phyloP scores from a whole-genome alignment of 768 basidiomycete genomes.

The Cystofilobasidium ferigula region DNA sequence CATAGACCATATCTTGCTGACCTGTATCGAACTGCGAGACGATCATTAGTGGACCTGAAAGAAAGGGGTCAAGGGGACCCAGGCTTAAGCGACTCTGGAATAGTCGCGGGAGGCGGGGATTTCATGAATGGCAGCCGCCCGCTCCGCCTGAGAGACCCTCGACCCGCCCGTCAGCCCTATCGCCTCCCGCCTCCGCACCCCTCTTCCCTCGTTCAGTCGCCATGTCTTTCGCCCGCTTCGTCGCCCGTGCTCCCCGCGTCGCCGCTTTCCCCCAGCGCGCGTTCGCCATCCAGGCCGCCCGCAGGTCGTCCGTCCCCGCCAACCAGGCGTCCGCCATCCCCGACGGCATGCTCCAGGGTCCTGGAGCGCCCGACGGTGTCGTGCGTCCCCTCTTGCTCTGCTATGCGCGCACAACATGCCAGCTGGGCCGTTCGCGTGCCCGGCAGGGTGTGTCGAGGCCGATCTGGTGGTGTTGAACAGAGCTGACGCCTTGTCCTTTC shows the following conservation, averaged over 20 bases:
- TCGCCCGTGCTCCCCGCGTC: background rate
- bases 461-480: background rate
- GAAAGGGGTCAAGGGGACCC: too few relatives aligned
- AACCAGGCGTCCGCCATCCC: background rate
- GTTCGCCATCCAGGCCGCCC: constrained; percentile 1
- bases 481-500: background rate
- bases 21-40: too few relatives aligned
- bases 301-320: background rate
- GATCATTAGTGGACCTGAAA: too few relatives aligned
- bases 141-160: background rate
- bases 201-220: background rate
- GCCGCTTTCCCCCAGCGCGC: background rate
- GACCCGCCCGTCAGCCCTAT: background rate
- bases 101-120: too few relatives aligned
- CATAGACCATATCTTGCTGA: too few relatives aligned
- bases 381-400: background rate
- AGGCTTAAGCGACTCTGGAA: too few relatives aligned
- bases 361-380: constrained; percentile 3
- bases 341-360: constrained; percentile 11
- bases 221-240: background rate
- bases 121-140: too few relatives aligned
- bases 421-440: background rate
- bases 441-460: background rate
- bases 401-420: background rate
- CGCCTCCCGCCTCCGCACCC: background rate